Percentiles rank a stretch among this genome's conserved stretches.
phyloP scores from a whole-genome alignment of 176 grass and related monocot genomes.

The Elaeis guineensis region DNA sequence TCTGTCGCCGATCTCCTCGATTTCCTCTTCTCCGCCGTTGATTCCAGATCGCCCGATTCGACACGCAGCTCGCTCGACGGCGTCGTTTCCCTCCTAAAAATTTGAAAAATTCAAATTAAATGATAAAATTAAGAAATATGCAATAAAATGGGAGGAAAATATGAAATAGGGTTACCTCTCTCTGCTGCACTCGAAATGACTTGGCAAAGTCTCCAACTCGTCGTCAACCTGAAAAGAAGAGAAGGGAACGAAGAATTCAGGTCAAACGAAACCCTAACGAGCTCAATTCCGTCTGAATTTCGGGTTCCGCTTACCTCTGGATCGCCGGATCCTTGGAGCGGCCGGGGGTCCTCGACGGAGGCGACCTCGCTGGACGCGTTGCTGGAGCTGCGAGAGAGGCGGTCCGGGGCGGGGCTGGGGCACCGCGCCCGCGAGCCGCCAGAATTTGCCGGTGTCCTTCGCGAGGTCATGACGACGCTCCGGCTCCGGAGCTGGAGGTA shows the following conservation, averaged over 20 bases:
- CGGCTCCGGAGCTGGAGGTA: conserved; percentile 19
- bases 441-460: neutral
- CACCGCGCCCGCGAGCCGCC: neutral
- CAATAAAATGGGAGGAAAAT: neutral
- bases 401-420: neutral
- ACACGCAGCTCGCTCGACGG: neutral
- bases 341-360: neutral
- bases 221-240: neutral
- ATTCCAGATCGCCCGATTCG: neutral
- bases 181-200: conserved; percentile 1
- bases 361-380: neutral
- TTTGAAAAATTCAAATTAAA: neutral
- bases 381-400: conserved; percentile 8
- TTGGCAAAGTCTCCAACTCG: neutral
- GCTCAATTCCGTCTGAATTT: neutral
- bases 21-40: neutral
- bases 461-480: conserved; percentile 4
- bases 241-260: neutral
- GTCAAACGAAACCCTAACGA: neutral
- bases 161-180: neutral
- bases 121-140: neutral
- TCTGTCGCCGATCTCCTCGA: neutral
- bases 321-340: neutral
- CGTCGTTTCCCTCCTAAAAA: conserved; percentile 5
- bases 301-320: neutral